A percentile compares a stretch with the other conserved stretches of the same genome.
Conservation (phyloP, 176 grass and related monocot species). For the Pharus latifolius region DNA sequence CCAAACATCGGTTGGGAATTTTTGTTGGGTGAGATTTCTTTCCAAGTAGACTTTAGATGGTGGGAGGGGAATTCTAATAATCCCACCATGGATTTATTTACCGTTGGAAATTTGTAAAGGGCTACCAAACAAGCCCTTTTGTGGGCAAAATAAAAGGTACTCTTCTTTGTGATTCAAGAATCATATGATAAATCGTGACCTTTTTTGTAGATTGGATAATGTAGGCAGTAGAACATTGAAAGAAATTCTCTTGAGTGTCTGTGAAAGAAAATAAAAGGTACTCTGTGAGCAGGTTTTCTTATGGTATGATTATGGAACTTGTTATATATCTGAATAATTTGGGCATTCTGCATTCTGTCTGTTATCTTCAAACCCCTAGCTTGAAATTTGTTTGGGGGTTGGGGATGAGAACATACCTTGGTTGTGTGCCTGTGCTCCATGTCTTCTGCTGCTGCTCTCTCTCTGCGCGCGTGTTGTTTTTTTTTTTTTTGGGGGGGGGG, state of each 20-base stretch:
- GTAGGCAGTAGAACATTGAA: not conserved
- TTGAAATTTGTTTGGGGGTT: not conserved
- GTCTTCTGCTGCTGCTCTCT: not conserved
- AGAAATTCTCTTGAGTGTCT: not conserved
- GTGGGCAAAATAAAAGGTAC: not conserved
- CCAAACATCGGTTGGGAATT: too few species aligned
- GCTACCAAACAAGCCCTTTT: too few species aligned
- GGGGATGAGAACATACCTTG: conserved; percentile 11
- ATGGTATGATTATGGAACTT: not conserved
- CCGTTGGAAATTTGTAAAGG: too few species aligned
- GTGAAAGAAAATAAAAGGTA: too few species aligned
- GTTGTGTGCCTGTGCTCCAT: conserved; percentile 8
- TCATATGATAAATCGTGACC: too few species aligned
- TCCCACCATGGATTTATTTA: too few species aligned
- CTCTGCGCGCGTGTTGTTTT: not conserved
- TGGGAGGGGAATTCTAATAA: too few species aligned
- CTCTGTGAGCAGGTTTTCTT: not conserved
- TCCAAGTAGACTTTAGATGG: too few species aligned
- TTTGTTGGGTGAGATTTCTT: too few species aligned
- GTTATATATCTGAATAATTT: not conserved
- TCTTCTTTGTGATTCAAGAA: not conserved
- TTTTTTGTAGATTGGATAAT: too few species aligned
- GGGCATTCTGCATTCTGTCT: not conserved
- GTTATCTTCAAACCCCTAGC: not conserved
- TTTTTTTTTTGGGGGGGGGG: not conserved